Conservation (phyloP, 176 grass and related monocot genomes). For the Miscanthus lutarioriparius region DNA sequence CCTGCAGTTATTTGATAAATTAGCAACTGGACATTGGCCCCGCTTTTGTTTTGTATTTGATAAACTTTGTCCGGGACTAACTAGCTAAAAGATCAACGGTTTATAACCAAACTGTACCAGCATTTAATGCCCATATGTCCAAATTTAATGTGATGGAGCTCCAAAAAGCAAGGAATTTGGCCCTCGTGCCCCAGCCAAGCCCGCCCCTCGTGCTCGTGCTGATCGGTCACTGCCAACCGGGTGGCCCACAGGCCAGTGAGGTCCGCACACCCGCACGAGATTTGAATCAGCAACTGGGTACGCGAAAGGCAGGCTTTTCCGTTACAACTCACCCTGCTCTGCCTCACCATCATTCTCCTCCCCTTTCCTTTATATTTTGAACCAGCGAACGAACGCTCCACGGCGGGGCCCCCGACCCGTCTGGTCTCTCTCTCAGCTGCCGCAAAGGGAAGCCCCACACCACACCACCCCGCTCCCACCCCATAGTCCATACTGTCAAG, state of each 20-base stretch:
- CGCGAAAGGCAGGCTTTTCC: slow-evolving; percentile 20
- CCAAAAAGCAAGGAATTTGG: no score
- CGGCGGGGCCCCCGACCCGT: neutral
- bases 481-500: neutral
- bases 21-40: no score
- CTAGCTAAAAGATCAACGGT: no score
- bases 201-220: neutral
- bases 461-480: neutral
- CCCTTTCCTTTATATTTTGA: slow-evolving; percentile 32
- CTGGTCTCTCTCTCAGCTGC: slow-evolving; percentile 39
- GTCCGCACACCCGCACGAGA: neutral
- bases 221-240: neutral
- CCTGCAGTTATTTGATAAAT: no score
- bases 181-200: neutral
- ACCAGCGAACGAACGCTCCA: slow-evolving; percentile 11
- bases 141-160: no score
- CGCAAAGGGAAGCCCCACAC: neutral
- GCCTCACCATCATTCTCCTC: slow-evolving; percentile 15
- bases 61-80: no score
- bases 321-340: slow-evolving; percentile 28
- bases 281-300: slow-evolving; percentile 36
- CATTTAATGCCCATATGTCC: no score
- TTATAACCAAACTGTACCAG: no score
- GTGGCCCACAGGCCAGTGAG: neutral
- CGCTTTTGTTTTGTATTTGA: no score